These are phyloP conservation scores for Magnaporthiopsis incrustans DNA, from an alignment of 2,329 filamentous ascomycete genomes.

Conservation along the genomic window DNA sequence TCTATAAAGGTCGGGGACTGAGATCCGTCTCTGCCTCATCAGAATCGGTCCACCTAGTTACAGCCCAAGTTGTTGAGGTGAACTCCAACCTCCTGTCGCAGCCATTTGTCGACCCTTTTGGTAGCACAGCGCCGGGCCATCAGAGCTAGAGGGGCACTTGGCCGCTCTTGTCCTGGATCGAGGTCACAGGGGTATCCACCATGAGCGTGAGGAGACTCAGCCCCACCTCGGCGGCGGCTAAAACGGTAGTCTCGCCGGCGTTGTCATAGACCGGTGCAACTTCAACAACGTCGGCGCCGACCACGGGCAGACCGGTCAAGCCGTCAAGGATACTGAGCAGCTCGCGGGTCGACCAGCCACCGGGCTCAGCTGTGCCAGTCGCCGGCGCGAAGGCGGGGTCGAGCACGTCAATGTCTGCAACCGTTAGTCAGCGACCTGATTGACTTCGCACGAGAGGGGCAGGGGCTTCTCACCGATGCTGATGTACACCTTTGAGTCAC, in stretches of 20 bases:
- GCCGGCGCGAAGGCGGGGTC: slow-evolving; percentile 65
- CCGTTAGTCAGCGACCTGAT: background rate
- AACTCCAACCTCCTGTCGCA: slow-evolving; percentile 12
- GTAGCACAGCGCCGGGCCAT: background rate
- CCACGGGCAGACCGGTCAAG: slow-evolving; percentile 61
- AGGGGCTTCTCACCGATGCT: slow-evolving; percentile 36
- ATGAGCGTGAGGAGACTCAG: slow-evolving; percentile 7
- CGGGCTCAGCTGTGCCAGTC: slow-evolving; percentile 71
- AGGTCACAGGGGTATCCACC: slow-evolving; percentile 6
- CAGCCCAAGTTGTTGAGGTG: slow-evolving; percentile 8
- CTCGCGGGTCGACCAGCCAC: slow-evolving; percentile 74
- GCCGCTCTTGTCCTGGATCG: background rate
- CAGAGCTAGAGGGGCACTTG: background rate
- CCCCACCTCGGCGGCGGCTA: slow-evolving; percentile 6
- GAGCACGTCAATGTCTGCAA: slow-evolving; percentile 65
- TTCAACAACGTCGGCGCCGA: slow-evolving; percentile 75
- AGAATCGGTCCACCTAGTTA: background rate
- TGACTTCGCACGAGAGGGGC: background rate
- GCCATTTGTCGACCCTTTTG: slow-evolving; percentile 11
- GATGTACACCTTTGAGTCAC: slow-evolving; percentile 53
- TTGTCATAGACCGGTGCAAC: slow-evolving; percentile 73
- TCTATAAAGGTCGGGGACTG: background rate
- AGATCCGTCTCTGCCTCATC: background rate
- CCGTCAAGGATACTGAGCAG: slow-evolving; percentile 66
- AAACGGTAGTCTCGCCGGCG: slow-evolving; percentile 55